Percentiles rank a stretch among this genome's conserved stretches.
Conservation (phyloP, 805 yeast species). For the Jamesozyma hellenica region DNA sequence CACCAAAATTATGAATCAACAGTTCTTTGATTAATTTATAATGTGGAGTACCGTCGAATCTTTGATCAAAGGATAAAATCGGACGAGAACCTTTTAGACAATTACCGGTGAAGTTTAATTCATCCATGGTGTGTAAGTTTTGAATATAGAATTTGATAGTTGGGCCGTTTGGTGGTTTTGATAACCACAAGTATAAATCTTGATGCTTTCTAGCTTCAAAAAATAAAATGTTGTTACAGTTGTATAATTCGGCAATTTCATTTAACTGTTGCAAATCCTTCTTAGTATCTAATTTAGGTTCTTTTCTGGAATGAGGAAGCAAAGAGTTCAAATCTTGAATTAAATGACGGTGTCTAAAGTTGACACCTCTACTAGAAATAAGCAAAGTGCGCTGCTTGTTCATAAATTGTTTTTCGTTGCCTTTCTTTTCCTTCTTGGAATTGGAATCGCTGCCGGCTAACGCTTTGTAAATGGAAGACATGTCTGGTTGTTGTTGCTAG, state of each 20-base stretch:
- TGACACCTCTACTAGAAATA: slow-evolving; percentile 89
- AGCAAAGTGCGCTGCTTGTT: slow-evolving; percentile 84
- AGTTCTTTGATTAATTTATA: slow-evolving; percentile 70
- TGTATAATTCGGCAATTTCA: slow-evolving; percentile 92
- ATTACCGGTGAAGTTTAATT: slow-evolving; percentile 92
- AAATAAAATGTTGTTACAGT: slow-evolving; percentile 88
- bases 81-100: slow-evolving; percentile 95
- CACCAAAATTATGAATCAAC: slow-evolving; percentile 78
- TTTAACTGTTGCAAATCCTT: slow-evolving; percentile 80
- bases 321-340: slow-evolving; percentile 68
- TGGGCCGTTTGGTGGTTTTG: slow-evolving; percentile 97
- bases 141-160: slow-evolving; percentile 88
- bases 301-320: slow-evolving; percentile 92
- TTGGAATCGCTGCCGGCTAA: slow-evolving; percentile 41
- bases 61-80: slow-evolving; percentile 72
- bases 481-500: not conserved
- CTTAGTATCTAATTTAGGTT: slow-evolving; percentile 90
- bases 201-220: slow-evolving; percentile 95
- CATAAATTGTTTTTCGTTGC: slow-evolving; percentile 42
- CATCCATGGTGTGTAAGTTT: slow-evolving; percentile 92
- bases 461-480: slow-evolving; percentile 70
- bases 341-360: slow-evolving; percentile 90
- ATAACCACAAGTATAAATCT: slow-evolving; percentile 88
- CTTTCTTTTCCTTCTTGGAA: slow-evolving; percentile 20
- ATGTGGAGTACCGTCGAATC: slow-evolving; percentile 65